These are phyloP conservation scores for Agrocybe pediades DNA, from an alignment of 768 basidiomycete genomes.

Conservation along the genomic window DNA sequence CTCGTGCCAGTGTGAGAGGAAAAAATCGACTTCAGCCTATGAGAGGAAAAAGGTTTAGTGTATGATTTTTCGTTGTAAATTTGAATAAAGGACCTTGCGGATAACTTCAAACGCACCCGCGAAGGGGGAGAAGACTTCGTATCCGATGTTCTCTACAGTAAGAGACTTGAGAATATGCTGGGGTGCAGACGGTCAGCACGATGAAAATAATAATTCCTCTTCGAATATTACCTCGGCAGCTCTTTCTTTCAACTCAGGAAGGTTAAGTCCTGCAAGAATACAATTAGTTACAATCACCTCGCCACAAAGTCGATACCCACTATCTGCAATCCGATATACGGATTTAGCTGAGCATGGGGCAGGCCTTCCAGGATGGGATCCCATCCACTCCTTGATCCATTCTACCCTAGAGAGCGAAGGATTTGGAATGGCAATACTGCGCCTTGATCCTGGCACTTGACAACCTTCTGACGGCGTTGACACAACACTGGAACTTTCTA, in stretches of 20 bases:
- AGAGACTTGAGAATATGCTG: constrained; percentile 79
- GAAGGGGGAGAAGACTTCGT: constrained; percentile 86
- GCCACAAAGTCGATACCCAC: constrained; percentile 41
- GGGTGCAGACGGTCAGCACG: constrained; percentile 1
- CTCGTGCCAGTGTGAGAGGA: constrained; percentile 80
- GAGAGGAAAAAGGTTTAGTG: background rate
- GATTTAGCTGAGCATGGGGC: constrained; percentile 83
- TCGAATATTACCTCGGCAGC: constrained; percentile 50
- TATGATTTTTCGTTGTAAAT: background rate
- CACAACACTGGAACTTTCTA: constrained; percentile 15
- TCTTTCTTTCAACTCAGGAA: constrained; percentile 71
- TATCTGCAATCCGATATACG: constrained; percentile 80
- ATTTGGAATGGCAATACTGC: constrained; percentile 20
- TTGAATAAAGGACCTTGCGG: constrained; percentile 52
- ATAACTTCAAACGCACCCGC: constrained; percentile 81
- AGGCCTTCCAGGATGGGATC: constrained; percentile 59
- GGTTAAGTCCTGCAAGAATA: constrained; percentile 57
- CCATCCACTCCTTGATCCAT: constrained; percentile 77
- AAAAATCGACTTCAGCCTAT: constrained; percentile 72
- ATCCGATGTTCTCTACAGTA: constrained; percentile 78
- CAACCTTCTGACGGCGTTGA: constrained; percentile 32
- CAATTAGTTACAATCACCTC: background rate
- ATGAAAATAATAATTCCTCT: background rate
- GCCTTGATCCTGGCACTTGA: constrained; percentile 21
- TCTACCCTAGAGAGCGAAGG: constrained; percentile 43